Base-by-base conservation (phyloP, 2,329 filamentous ascomycete genomes). In the Bipolaris oryzae region DNA sequence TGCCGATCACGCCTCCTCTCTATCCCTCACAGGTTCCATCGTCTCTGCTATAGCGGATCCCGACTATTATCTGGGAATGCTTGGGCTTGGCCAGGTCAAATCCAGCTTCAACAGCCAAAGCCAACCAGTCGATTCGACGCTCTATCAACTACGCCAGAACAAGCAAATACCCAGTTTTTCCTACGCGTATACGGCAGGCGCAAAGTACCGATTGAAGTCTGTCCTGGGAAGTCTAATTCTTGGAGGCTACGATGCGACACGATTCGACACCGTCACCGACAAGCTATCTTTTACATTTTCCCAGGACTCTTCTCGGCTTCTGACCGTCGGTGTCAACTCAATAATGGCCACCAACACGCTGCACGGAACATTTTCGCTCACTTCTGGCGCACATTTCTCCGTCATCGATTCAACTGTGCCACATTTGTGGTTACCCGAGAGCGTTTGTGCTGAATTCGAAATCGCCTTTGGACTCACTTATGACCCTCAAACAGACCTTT, bases 361-460 rank as follows among this genome's bases (percentile, higher is more conserved):
- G 3, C 50, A 69, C 44, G 74, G 74, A 28, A 76, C 77, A 13
- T 70, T 68, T 34, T 74, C 74, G 0, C 59, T 75, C 1, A 66
- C 72, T 0, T 71, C 67, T 10, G 58, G 57, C 39, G 53, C 64
- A 10, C 69, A 74, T 45, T 70, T 78, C 50, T 72, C 72, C 20
- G 65, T 77, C 43, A 68, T 80, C 33, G 76, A 80, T 63, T 78
- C 76, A 7, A 75, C 77, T 15, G 69, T 79, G 4, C 62, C 77
- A 1, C 68, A 79, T 18, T 64, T 80, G 7, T 79, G 76, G 76
- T 66, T 80, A 2, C 78, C 77, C 7, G 51, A 53, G n/a, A 59
- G 66, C 23, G 71, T 78, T 21, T 80, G 79, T 59, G 63, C 74
- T 15, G 64, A 63, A 9, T 79, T 80, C 53, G 76, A 77, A 60